Evolutionary conservation across 495 filamentous ascomycete genomes (phyloP), one percentile per base, ranked within the genome.

Genomic region (Penicillium desertorum): DNA sequence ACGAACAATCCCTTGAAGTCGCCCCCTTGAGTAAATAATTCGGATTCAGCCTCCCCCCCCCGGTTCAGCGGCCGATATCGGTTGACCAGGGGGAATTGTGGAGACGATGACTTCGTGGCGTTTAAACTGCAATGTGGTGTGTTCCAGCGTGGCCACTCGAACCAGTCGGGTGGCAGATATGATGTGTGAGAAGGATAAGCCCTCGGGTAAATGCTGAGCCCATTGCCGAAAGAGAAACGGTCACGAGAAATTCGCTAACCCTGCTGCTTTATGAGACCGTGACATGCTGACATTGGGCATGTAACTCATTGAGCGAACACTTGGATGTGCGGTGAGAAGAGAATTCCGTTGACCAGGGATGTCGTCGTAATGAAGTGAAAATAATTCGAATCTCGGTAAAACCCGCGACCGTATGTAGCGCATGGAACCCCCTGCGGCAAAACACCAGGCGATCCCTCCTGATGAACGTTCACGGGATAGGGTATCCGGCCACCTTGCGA

Each of bases 91-190:
- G 19, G 37, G 42, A 19, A 53, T 34, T 51, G 57, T 62, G 59
- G 54, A 42, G 62, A 54, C 30, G 34, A 44, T 60, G 54, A 63
- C 45, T 20, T 55, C 25, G 57, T 65, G 63, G 60, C 51, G 46
- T 60, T 27, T 32, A 27, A 32, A 19, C 12, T 41, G 46, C 42
- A 59, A 44, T 19, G 27, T 32, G 17, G 17, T 42, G 29, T 42
- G 23, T 25, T 56, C 32, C 11, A 14, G 17, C 25, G 45, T 61
- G 49, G 63, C 66, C 61, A 63, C 48, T 58, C 56, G 55, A 68
- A 45, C 59, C 61, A 58, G 66, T 66, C 66, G 66, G 61, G 56
- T 62, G 56, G 62, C 54, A 52, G 57, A 50, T 50, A 32, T 45
- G 42, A 51, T 55, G 22, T 44, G 50, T 45, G 59, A 45, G 39